Conservation (phyloP, 768 basidiomycete genomes). For the Lentinus brumalis region DNA sequence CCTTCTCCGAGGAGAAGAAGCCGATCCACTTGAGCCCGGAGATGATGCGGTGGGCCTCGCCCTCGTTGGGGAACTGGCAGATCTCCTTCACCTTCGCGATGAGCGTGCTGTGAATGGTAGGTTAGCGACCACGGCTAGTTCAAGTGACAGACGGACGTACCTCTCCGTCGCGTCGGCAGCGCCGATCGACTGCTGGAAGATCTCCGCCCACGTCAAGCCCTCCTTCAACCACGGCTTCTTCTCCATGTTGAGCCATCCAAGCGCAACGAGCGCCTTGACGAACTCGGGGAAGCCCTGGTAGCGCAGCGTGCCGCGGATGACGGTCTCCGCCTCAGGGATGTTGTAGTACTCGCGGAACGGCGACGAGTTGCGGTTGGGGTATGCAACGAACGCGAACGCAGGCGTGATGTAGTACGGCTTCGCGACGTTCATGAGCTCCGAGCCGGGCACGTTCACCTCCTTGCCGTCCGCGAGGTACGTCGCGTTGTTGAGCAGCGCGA, state of each 20-base stretch:
- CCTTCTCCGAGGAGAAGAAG: slow-evolving; percentile 74
- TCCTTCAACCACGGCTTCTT: slow-evolving; percentile 78
- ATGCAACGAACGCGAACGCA: slow-evolving; percentile 94
- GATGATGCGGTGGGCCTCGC: slow-evolving; percentile 76
- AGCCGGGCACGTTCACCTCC: slow-evolving; percentile 67
- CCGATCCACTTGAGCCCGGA: slow-evolving; percentile 94
- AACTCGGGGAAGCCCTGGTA: slow-evolving; percentile 98
- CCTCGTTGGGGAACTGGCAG: slow-evolving; percentile 69
- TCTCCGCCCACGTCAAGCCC: slow-evolving; percentile 80
- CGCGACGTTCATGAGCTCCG: slow-evolving; percentile 87
- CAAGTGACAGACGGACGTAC: slow-evolving; percentile 37
- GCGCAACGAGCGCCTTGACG: slow-evolving; percentile 80
- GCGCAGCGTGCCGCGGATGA: slow-evolving; percentile 89
- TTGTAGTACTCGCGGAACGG: slow-evolving; percentile 90
- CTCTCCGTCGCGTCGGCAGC: slow-evolving; percentile 69
- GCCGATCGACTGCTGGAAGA: slow-evolving; percentile 73
- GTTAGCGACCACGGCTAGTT: not conserved
- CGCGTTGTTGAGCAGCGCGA: slow-evolving; percentile 90
- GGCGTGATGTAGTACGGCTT: slow-evolving; percentile 95
- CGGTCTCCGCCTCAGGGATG: slow-evolving; percentile 92
- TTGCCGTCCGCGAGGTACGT: slow-evolving; percentile 73
- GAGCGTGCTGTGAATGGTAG: slow-evolving; percentile 54
- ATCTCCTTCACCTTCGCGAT: slow-evolving; percentile 69
- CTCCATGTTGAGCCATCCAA: slow-evolving; percentile 82
- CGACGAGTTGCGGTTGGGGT: slow-evolving; percentile 94